Percentiles rank a stretch among this genome's conserved stretches.
phyloP scores from a whole-genome alignment of 129 eudicot species.

The Flaveria brownii region DNA sequence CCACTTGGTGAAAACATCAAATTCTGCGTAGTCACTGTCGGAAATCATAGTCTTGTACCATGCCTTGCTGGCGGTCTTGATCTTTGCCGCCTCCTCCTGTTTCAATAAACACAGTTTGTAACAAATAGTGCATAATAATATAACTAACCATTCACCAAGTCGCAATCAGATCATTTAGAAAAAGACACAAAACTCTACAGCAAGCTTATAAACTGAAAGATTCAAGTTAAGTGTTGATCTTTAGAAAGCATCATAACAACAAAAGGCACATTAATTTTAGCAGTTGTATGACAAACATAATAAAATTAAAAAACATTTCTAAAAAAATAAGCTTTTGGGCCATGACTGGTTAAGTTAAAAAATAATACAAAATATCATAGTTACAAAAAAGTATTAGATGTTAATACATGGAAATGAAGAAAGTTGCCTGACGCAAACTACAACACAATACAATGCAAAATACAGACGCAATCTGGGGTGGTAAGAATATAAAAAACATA shows the following conservation, averaged over 20 bases:
- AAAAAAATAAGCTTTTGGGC: neutral
- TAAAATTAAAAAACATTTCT: neutral
- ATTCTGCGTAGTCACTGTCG: conserved; percentile 68
- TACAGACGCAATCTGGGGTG: no score
- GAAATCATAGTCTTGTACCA: conserved; percentile 81
- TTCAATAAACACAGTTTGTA: neutral
- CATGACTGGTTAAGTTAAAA: no score
- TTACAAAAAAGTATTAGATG: neutral
- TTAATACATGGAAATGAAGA: neutral
- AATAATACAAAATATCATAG: no score
- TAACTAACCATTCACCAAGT: neutral
- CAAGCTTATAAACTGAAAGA: neutral
- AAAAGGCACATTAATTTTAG: neutral
- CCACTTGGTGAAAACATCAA: conserved; percentile 70
- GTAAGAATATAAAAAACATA: neutral
- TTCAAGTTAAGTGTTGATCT: neutral
- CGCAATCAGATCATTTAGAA: neutral
- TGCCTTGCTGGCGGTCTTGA: conserved; percentile 52
- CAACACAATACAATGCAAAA: neutral
- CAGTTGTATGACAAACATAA: neutral
- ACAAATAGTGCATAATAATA: neutral
- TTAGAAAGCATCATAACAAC: neutral
- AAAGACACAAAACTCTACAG: neutral
- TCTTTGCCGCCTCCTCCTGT: conserved; percentile 63
- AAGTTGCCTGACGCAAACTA: neutral